A percentile compares a stretch with the other conserved stretches of the same genome.
These are phyloP conservation scores for Niebla homalea DNA, from an alignment of 495 filamentous ascomycete species.

Conservation along the genomic window DNA sequence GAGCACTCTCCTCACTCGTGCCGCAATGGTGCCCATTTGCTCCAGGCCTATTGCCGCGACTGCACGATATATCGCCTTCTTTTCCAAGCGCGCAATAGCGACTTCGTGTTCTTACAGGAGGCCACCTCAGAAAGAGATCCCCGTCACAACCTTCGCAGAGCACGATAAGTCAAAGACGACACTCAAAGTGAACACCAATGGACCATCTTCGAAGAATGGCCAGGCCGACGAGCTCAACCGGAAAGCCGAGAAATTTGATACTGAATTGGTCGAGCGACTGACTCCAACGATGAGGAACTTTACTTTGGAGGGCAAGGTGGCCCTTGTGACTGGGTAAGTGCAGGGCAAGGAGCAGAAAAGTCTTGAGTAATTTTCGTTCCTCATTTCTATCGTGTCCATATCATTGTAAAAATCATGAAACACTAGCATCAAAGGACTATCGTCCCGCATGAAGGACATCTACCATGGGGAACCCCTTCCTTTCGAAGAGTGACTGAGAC, in stretches of 20 bases:
- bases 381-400: neutral
- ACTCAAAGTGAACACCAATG: neutral
- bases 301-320: constrained; percentile 65
- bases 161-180: neutral
- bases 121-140: neutral
- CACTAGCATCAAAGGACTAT: neutral
- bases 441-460: neutral
- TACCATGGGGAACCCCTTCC: neutral
- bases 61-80: too few relatives aligned
- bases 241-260: constrained; percentile 9
- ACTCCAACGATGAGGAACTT: constrained; percentile 32
- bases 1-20: too few relatives aligned
- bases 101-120: neutral
- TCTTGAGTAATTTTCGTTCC: neutral
- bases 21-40: too few relatives aligned
- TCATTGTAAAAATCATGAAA: neutral
- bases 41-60: too few relatives aligned
- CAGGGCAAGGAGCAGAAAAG: neutral
- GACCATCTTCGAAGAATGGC: neutral
- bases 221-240: neutral
- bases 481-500: neutral
- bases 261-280: neutral
- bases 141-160: constrained; percentile 1
- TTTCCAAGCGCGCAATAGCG: too few relatives aligned
- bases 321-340: constrained; percentile 55